Conservation (phyloP, 2,329 filamentous ascomycete genomes). For the Pestalotiopsis sp. region DNA sequence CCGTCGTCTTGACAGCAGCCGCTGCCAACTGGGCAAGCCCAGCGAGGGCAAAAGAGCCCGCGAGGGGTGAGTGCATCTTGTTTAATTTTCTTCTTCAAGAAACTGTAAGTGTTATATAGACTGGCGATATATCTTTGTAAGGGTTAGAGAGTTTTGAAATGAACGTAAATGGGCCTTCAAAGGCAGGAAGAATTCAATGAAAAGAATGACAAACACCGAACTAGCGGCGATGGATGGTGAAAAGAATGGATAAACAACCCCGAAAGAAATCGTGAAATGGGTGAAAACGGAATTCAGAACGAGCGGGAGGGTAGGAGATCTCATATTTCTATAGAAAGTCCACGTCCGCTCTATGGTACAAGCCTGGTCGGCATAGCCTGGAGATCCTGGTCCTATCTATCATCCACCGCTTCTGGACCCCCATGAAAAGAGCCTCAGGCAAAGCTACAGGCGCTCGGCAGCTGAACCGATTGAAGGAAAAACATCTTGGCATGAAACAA, state of each 20-base stretch:
- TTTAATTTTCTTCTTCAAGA: background rate
- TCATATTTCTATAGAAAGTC: background rate
- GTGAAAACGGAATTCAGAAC: background rate
- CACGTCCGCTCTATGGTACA: background rate
- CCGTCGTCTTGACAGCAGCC: background rate
- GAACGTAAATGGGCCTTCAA: conserved; percentile 3
- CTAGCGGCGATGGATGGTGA: conserved; percentile 8
- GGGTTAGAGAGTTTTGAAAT: background rate
- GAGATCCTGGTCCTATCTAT: background rate
- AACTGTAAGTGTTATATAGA: background rate
- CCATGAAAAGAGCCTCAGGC: conserved; percentile 2
- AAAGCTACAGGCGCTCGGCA: background rate
- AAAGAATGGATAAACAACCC: conserved; percentile 2
- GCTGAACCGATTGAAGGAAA: conserved; percentile 5
- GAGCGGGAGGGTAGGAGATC: background rate
- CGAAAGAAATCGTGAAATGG: background rate
- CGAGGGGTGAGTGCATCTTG: conserved; percentile 1
- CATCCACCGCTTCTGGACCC: background rate
- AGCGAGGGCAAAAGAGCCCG: conserved; percentile 4
- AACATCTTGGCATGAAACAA: conserved; percentile 9
- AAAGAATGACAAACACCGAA: conserved; percentile 7
- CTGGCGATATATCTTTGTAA: background rate
- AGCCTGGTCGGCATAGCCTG: background rate
- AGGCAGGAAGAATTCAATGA: conserved; percentile 1
- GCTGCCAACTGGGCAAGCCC: background rate